Evolutionary conservation across 202 grass and related monocot species (phyloP).

Genomic region (Digitaria exilis): DNA sequence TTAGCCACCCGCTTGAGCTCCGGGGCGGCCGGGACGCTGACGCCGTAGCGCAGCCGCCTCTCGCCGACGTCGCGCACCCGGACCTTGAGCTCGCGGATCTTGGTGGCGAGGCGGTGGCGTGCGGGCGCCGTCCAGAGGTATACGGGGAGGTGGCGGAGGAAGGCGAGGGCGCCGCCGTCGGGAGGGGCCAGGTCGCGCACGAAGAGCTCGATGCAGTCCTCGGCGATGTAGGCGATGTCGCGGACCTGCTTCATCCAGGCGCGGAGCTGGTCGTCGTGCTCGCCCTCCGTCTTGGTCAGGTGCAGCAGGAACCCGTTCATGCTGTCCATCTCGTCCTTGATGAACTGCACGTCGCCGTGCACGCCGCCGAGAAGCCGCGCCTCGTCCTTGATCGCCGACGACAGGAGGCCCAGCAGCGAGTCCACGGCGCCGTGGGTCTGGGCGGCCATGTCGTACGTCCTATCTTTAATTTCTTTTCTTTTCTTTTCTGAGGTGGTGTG

Average conservation of each 20-base stretch:
- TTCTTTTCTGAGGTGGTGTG: too few relatives aligned
- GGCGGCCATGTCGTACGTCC: too few relatives aligned
- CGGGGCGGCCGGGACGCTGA: background rate
- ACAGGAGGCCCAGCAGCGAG: background rate
- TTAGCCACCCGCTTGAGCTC: too few relatives aligned
- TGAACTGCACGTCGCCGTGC: background rate
- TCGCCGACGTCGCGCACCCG: background rate
- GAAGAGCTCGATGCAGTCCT: background rate
- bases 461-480: too few relatives aligned
- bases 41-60: background rate
- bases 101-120: background rate
- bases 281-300: background rate
- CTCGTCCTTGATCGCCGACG: background rate
- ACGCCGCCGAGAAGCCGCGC: background rate
- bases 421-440: background rate
- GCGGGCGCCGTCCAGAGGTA: too few relatives aligned
- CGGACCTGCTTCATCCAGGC: constrained; percentile 11
- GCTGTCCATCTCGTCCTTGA: constrained; percentile 9
- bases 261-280: constrained; percentile 1
- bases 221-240: background rate
- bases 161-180: too few relatives aligned
- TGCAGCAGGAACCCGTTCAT: background rate
- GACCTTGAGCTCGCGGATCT: background rate
- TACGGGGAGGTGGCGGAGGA: background rate
- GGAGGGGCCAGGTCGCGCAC: too few relatives aligned